phyloP scores from a whole-genome alignment of 1,284 basidiomycete genomes.

The Pisolithus thermaeus region DNA sequence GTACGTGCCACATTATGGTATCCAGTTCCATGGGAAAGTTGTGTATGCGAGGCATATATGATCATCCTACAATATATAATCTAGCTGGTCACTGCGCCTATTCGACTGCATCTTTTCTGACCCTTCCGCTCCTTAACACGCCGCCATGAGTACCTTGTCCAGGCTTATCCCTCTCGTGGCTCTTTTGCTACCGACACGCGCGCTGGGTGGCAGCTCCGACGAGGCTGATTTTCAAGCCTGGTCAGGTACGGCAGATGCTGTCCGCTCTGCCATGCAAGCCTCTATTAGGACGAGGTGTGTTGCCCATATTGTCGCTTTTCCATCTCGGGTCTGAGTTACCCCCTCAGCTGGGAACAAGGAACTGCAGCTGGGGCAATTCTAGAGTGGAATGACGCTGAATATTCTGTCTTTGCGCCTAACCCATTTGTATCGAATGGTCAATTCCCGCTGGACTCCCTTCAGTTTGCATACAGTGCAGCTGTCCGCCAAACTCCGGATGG shows the following conservation, averaged over 20 bases:
- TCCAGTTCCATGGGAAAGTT: too few species aligned
- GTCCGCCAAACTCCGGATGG: conserved; percentile 26
- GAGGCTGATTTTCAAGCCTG: neutral
- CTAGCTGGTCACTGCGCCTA: neutral
- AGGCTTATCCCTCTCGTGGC: neutral
- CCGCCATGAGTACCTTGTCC: neutral
- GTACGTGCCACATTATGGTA: too few species aligned
- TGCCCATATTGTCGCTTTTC: neutral
- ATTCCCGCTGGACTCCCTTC: conserved; percentile 18
- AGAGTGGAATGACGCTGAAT: conserved; percentile 24
- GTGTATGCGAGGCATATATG: neutral
- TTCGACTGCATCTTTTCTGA: neutral
- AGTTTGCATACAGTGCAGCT: conserved; percentile 24
- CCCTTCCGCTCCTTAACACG: neutral
- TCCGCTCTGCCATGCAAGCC: conserved; percentile 5
- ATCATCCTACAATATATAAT: neutral
- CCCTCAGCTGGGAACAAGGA: conserved; percentile 29
- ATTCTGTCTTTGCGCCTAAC: conserved; percentile 20
- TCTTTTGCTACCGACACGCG: neutral
- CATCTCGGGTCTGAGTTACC: neutral
- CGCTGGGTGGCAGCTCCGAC: neutral
- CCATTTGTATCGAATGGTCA: conserved; percentile 14
- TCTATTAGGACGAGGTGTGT: conserved; percentile 11
- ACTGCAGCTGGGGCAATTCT: conserved; percentile 24
- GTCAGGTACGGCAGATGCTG: neutral